Evolutionary conservation across 2,329 filamentous ascomycete genomes (phyloP), one percentile per base, ranked within the genome.

Genomic region (Botrytis tulipae): DNA sequence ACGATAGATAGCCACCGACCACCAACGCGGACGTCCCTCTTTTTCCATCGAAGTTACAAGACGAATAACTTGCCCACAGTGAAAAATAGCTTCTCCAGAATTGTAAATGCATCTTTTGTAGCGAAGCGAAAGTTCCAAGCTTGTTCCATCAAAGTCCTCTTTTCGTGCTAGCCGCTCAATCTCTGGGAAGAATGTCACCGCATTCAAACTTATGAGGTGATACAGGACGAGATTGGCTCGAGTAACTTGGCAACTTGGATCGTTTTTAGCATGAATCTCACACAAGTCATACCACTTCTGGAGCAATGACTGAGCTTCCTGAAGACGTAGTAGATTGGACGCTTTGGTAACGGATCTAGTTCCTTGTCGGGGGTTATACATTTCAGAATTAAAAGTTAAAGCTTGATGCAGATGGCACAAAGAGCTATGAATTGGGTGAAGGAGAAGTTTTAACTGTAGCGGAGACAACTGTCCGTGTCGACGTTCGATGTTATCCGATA

Each of bases 1-100:
- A n/a, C 91, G 88, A 80, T 93, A 93, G 59, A 93, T 83, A 4
- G 90, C 91, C 2, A 86, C 87, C n/a, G 89, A 84, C 91, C 91
- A 93, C 91, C 91, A 93, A 54, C 86, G 87, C 9, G 91, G 91
- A 35, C 90, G 86, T 4, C 87, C 84, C 67, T 89, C 86, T 44
- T 83, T 82, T 3, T 88, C 86, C 87, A 93, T 92, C 22, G 84
- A 83, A 10, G 87, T 84, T 57, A 92, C 82, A 18, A 92, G 84
- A 5, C 89, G 86, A 61, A 92, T 82, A 5, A 92, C 86, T 81
- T 93, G 91, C 1, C 90, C 90, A 75, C 88, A 89, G 80, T 93
- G 91, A 80, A 90, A 90, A 68, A 91, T 83, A 32, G 90, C 87
- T 77, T 92, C 89, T 77, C 90, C 87, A 29, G 88, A 85, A 77